phyloP scores from a whole-genome alignment of 331 rosid genomes.

The Cydonia oblonga region DNA sequence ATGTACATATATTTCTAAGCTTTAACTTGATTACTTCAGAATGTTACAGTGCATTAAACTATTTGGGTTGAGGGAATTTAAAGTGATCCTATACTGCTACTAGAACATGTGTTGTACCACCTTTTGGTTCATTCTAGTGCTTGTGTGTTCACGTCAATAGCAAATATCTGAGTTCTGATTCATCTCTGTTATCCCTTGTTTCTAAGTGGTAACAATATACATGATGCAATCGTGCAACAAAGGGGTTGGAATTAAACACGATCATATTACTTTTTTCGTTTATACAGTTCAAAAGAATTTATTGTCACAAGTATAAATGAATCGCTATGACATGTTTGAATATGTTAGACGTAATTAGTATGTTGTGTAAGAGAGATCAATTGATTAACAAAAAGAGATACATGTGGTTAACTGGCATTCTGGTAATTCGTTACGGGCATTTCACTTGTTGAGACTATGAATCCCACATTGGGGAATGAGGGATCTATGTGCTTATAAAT shows the following conservation, averaged over 20 bases:
- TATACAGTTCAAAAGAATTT: neutral
- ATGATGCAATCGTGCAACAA: neutral
- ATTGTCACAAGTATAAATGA: neutral
- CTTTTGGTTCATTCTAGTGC: neutral
- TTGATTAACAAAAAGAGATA: neutral
- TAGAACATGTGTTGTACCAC: too few species aligned
- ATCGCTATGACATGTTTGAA: neutral
- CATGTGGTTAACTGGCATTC: too few species aligned
- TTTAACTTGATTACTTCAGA: neutral
- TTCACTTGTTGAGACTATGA: too few species aligned
- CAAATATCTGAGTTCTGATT: neutral
- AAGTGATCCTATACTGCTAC: too few species aligned
- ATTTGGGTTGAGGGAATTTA: too few species aligned
- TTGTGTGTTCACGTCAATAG: neutral
- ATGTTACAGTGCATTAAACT: too few species aligned
- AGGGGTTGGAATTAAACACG: neutral
- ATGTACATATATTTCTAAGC: conserved; percentile 23
- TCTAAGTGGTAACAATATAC: neutral
- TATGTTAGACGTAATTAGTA: neutral
- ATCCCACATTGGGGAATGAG: too few species aligned
- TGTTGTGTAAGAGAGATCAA: neutral
- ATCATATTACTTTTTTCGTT: neutral
- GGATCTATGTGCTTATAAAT: too few species aligned
- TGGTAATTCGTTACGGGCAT: too few species aligned
- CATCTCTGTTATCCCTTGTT: neutral